These are phyloP conservation scores for Cryphonectria radicalis DNA, from an alignment of 2,329 filamentous ascomycete genomes.

Conservation along the genomic window DNA sequence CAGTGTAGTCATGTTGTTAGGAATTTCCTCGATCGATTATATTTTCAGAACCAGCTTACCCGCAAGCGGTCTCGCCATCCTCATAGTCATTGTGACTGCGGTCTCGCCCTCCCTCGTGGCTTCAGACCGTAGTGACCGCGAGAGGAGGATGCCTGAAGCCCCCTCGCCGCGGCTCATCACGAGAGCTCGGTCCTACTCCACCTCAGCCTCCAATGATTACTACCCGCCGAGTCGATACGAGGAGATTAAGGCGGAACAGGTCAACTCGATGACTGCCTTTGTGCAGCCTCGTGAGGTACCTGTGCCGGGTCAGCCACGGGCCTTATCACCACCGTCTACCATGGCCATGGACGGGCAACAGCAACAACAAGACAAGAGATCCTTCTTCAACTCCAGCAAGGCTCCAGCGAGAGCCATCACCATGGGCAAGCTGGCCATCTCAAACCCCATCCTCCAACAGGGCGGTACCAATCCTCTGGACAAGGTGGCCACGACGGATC, in stretches of 20 bases:
- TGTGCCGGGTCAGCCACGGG: constrained; percentile 28
- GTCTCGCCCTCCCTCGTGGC: constrained; percentile 42
- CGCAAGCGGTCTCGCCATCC: constrained; percentile 51
- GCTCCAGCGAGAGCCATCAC: constrained; percentile 31
- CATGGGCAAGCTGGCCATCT: constrained; percentile 51
- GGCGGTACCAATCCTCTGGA: constrained; percentile 46
- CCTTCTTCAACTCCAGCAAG: constrained; percentile 17
- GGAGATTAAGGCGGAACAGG: constrained; percentile 50
- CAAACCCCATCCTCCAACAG: constrained; percentile 51
- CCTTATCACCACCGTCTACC: constrained; percentile 41
- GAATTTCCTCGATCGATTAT: constrained; percentile 47
- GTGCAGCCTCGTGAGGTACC: constrained; percentile 40
- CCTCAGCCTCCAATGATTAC: constrained; percentile 44
- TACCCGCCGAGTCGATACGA: constrained; percentile 53
- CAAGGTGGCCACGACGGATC: constrained; percentile 54
- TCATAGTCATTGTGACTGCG: constrained; percentile 48
- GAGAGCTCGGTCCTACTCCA: constrained; percentile 45
- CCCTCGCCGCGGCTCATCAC: constrained; percentile 44
- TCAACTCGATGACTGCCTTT: constrained; percentile 44
- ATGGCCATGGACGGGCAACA: constrained; percentile 39
- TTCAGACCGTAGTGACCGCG: constrained; percentile 34
- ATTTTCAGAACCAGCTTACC: constrained; percentile 55
- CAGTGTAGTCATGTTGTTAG: constrained; percentile 57
- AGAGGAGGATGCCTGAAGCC: constrained; percentile 44
- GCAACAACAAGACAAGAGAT: constrained; percentile 2